Percentiles rank a stretch among this genome's conserved stretches.
phyloP scores from a whole-genome alignment of 2,329 filamentous ascomycete genomes.

The Fusarium redolens region DNA sequence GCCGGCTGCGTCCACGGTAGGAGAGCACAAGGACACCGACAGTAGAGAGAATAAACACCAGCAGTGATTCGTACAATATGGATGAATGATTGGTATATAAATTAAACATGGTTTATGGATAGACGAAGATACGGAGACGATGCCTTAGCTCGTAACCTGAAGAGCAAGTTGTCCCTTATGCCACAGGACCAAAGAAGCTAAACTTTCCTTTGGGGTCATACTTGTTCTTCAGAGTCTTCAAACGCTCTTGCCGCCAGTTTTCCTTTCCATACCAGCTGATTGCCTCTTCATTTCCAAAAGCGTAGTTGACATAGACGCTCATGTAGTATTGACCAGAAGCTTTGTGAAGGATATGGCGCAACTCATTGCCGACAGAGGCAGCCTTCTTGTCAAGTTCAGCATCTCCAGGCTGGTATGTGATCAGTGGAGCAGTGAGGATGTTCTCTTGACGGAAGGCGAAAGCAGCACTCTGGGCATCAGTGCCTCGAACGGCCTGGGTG shows the following conservation, averaged over 20 bases:
- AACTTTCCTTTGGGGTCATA: slow-evolving; percentile 61
- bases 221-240: slow-evolving; percentile 59
- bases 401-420: slow-evolving; percentile 36
- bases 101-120: neutral
- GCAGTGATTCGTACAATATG: rapidly evolving
- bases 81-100: neutral
- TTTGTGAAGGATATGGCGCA: slow-evolving; percentile 32
- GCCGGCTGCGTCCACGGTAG: neutral
- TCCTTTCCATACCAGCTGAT: slow-evolving; percentile 61
- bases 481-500: slow-evolving; percentile 49
- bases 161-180: slow-evolving; percentile 1
- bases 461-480: slow-evolving; percentile 4
- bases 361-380: slow-evolving; percentile 25
- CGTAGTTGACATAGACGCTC: slow-evolving; percentile 61
- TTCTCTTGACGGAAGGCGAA: slow-evolving; percentile 42
- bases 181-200: slow-evolving; percentile 56
- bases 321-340: slow-evolving; percentile 18
- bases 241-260: slow-evolving; percentile 58
- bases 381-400: slow-evolving; percentile 27
- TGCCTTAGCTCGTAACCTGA: too few species aligned
- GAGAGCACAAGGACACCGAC: neutral
- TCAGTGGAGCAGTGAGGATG: slow-evolving; percentile 37
- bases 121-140: neutral
- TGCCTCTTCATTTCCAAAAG: slow-evolving; percentile 58
- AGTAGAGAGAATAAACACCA: rapidly evolving